Evolutionary conservation across 768 basidiomycete species (phyloP).

Genomic region (Boletus eberwhitei): DNA sequence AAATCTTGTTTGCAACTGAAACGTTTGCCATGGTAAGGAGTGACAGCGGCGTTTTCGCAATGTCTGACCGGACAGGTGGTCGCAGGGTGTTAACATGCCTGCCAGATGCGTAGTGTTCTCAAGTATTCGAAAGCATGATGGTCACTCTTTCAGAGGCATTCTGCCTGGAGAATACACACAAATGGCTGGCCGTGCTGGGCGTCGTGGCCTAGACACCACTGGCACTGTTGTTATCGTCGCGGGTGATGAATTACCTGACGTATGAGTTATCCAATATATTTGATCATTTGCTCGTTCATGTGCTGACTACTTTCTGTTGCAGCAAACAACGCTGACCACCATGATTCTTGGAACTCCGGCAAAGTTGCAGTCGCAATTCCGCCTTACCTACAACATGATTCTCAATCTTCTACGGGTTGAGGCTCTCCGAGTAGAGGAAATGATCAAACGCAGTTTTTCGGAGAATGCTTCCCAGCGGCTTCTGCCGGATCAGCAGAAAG

Average conservation of each 20-base stretch:
- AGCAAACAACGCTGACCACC: constrained; percentile 72
- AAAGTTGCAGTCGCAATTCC: constrained; percentile 92
- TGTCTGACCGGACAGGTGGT: constrained; percentile 7
- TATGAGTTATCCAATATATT: constrained; percentile 31
- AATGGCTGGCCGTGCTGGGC: constrained; percentile 98
- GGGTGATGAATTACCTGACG: constrained; percentile 84
- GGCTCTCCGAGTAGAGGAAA: constrained; percentile 93
- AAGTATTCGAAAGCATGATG: constrained; percentile 92
- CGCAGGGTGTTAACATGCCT: constrained; percentile 98
- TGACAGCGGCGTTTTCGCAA: not conserved
- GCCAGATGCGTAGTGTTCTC: constrained; percentile 97
- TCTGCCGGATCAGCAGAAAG: constrained; percentile 89
- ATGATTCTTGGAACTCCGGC: constrained; percentile 97
- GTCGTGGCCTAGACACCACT: constrained; percentile 90
- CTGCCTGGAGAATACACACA: constrained; percentile 94
- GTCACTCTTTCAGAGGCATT: constrained; percentile 85
- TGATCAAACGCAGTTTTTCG: constrained; percentile 99
- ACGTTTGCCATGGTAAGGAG: constrained; percentile 92
- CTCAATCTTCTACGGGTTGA: constrained; percentile 94
- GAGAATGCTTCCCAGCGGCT: constrained; percentile 94
- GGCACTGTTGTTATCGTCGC: constrained; percentile 93
- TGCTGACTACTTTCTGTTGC: not conserved
- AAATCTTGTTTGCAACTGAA: constrained; percentile 96
- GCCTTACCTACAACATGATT: constrained; percentile 99
- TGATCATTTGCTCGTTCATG: not conserved